A percentile compares a stretch with the other conserved stretches of the same genome.
These are phyloP conservation scores for Pestalotiopsis sp. DNA, from an alignment of 2,329 filamentous ascomycete species.

Conservation along the genomic window DNA sequence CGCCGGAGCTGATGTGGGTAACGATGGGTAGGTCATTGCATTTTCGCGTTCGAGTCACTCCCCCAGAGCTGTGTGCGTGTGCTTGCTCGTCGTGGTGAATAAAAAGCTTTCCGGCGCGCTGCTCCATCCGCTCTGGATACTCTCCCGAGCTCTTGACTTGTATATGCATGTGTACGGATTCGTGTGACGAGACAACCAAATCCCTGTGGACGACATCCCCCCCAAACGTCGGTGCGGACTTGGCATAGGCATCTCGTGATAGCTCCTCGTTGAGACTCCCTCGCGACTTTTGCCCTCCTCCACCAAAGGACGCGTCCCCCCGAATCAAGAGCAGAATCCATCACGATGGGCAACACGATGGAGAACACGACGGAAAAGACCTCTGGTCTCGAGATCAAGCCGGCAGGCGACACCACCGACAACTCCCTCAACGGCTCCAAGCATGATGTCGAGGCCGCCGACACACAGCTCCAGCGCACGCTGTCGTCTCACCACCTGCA, in stretches of 20 bases:
- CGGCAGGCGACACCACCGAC: neutral
- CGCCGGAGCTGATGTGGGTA: constrained; percentile 1
- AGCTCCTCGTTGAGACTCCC: neutral
- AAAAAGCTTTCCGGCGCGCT: neutral
- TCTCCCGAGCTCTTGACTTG: neutral
- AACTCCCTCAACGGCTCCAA: constrained; percentile 19
- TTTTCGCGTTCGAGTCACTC: neutral
- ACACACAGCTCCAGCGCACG: constrained; percentile 34
- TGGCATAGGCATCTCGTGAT: neutral
- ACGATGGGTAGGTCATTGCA: neutral
- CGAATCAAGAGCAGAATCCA: neutral
- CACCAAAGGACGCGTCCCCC: neutral
- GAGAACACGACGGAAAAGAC: constrained; percentile 10
- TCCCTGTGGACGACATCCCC: neutral
- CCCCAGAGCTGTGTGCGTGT: neutral
- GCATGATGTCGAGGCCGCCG: constrained; percentile 29
- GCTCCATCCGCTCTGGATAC: neutral
- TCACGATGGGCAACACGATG: neutral
- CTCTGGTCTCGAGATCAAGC: constrained; percentile 5
- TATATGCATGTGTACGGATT: neutral
- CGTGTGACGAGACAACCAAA: neutral
- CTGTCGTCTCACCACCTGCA: constrained; percentile 36
- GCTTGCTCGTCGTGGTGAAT: neutral
- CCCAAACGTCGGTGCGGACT: neutral
- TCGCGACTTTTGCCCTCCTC: neutral